Evolutionary conservation across 140 eudicot genomes (phyloP).

Genomic region (Oenanthe javanica): DNA sequence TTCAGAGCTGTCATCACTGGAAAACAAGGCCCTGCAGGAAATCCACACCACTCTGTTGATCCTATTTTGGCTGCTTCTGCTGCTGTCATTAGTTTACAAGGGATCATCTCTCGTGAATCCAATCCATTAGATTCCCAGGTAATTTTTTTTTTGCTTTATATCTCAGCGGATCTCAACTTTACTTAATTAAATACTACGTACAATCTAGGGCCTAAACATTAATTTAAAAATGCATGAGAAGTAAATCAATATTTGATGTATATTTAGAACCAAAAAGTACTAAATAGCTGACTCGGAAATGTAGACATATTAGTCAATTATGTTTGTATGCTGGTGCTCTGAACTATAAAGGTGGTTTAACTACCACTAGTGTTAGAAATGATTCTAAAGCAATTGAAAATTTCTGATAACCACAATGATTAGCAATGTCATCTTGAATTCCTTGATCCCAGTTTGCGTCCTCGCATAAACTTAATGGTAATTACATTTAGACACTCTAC

Average conservation of each 20-base stretch:
- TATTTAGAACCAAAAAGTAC: not conserved
- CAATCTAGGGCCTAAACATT: not conserved
- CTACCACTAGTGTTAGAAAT: not conserved
- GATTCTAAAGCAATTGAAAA: not conserved
- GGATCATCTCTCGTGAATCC: conserved; percentile 85
- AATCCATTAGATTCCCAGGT: conserved; percentile 88
- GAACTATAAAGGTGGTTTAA: not conserved
- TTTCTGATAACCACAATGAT: not conserved
- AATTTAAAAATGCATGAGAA: not conserved
- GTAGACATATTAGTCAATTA: not conserved
- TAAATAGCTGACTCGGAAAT: not conserved
- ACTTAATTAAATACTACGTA: not conserved
- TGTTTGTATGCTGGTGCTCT: not conserved
- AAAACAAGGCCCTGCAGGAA: conserved; percentile 19
- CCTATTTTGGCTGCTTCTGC: conserved; percentile 87
- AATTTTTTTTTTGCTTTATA: not conserved
- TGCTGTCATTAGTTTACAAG: conserved; percentile 81
- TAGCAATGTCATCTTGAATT: not conserved
- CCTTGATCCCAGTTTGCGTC: not conserved
- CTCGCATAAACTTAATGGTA: not conserved
- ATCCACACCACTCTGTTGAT: conserved; percentile 28
- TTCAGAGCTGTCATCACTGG: conserved; percentile 59
- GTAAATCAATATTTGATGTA: not conserved
- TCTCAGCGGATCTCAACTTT: not conserved
- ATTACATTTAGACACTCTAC: not conserved